A percentile compares a stretch with the other conserved stretches of the same genome.
These are phyloP conservation scores for Lichtheimia ornata DNA, from an alignment of 371 early-diverging fungal genomes.

Conservation along the genomic window DNA sequence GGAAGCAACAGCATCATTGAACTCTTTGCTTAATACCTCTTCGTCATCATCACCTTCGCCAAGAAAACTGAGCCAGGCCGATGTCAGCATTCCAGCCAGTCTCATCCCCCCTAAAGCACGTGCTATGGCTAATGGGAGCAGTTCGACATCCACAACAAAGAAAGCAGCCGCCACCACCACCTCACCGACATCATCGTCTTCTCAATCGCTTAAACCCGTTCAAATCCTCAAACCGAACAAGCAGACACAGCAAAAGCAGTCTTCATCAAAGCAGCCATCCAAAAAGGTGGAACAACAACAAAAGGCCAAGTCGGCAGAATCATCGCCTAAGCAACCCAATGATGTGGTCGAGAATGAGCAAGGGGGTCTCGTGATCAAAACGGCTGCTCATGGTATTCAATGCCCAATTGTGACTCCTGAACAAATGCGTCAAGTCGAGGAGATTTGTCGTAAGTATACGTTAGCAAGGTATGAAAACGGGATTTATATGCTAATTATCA, in stretches of 20 bases:
- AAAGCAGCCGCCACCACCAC: background rate
- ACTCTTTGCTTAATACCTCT: conserved; percentile 2
- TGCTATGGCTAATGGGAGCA: conserved; percentile 5
- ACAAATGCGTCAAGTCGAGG: conserved; percentile 67
- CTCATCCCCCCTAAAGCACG: conserved; percentile 37
- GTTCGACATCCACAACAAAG: too few species aligned
- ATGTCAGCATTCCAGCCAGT: conserved; percentile 19
- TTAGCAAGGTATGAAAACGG: background rate
- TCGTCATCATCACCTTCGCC: background rate
- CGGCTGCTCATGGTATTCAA: conserved; percentile 48
- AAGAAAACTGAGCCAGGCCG: conserved; percentile 7
- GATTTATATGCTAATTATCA: background rate
- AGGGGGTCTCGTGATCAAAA: conserved; percentile 33
- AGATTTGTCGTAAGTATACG: conserved; percentile 42
- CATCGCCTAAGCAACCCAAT: background rate
- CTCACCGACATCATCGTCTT: background rate
- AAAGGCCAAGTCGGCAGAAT: background rate
- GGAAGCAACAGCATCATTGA: conserved; percentile 5
- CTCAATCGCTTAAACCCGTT: background rate
- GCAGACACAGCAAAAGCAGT: background rate
- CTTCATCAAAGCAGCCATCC: background rate
- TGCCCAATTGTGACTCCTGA: conserved; percentile 58
- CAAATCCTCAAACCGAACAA: background rate
- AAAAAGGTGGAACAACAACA: conserved; percentile 6
- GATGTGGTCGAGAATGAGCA: background rate